Percentiles rank a stretch among this genome's conserved stretches.
Evolutionary conservation across 768 basidiomycete species (phyloP).

Genomic region (Neoboletus brunneissimus): DNA sequence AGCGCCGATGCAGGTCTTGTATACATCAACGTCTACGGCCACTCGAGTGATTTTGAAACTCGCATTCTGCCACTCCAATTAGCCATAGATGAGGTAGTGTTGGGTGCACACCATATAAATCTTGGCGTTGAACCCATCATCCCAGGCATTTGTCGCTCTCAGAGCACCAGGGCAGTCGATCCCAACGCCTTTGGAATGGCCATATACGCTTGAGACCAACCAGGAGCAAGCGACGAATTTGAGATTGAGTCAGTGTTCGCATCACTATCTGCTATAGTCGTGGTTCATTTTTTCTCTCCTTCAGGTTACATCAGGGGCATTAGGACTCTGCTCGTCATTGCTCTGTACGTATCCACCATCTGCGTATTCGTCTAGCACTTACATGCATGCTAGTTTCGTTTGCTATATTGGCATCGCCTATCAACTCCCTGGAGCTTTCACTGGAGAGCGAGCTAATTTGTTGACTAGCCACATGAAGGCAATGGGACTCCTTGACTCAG

Average conservation of each 20-base stretch:
- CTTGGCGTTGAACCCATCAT: neutral
- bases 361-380: neutral
- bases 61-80: conserved; percentile 72
- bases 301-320: conserved; percentile 64
- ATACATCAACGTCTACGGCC: conserved; percentile 62
- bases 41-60: conserved; percentile 66
- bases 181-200: conserved; percentile 67
- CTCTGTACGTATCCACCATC: conserved; percentile 46
- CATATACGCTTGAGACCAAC: conserved; percentile 66
- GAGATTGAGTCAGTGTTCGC: conserved; percentile 49
- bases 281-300: conserved; percentile 1
- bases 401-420: conserved; percentile 73
- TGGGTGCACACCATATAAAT: neutral
- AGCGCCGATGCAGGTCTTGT: conserved; percentile 61
- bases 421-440: conserved; percentile 70
- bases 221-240: conserved; percentile 53
- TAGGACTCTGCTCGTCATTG: conserved; percentile 59
- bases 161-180: conserved; percentile 57
- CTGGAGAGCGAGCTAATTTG: conserved; percentile 60
- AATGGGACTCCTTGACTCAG: conserved; percentile 74
- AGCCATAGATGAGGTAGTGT: conserved; percentile 64
- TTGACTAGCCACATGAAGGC: conserved; percentile 74
- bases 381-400: conserved; percentile 48
- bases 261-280: neutral
- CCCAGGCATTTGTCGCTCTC: conserved; percentile 69